Evolutionary conservation across 371 early-diverging fungal species (phyloP), one percentile per base, ranked within the genome.

Genomic region (Mortierella sp.): DNA sequence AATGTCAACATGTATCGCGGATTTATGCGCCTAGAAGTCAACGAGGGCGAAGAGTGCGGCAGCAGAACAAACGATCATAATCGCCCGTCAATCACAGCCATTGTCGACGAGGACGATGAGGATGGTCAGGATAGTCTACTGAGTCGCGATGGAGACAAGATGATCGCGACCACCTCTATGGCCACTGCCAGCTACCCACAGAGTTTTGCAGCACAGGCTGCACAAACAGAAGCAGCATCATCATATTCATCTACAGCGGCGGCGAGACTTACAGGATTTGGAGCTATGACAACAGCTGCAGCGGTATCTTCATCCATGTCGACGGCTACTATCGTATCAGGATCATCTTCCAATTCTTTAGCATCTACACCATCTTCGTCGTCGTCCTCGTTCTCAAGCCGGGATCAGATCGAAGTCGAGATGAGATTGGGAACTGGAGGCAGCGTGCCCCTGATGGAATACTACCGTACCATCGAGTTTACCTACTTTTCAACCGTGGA

Each of bases 1-100:
- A 68, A 68, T 52, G 83, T 83, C 48, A 78, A 78, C 43, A 83
- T 83, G 83, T 75, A 83, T 41, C 79, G 83, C 31, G 83, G 83
- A 55, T 83, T 83, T 58, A 83, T 83, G 83, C 78, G 83, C 13
- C 79, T 83, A 6, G 78, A 83, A 37, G 83, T 78, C 43, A 58
- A 83, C 34, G 83, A 83, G 40, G 82, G 77, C 7, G 75, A 77
- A 1, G 78, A 71, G 5, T 40, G 43, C 11, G 24, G 39, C 26
- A 75, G 41, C 29, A 48, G 44, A 55, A 29, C 48, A 45, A 31
- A 61, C 16, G 31, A 37, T 3, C 31, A 64, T 10, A 61, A 24
- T 7, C 66, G 47, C n/a, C 74, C 82, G 10, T 82, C 78, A 2
- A 77, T 77, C 63, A 82, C 73, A 22, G 58, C 78, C 29, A 68